Percentiles rank a stretch among this genome's conserved stretches.
Evolutionary conservation across 2,329 filamentous ascomycete species (phyloP).

Genomic region (Fusarium austroafricanum): DNA sequence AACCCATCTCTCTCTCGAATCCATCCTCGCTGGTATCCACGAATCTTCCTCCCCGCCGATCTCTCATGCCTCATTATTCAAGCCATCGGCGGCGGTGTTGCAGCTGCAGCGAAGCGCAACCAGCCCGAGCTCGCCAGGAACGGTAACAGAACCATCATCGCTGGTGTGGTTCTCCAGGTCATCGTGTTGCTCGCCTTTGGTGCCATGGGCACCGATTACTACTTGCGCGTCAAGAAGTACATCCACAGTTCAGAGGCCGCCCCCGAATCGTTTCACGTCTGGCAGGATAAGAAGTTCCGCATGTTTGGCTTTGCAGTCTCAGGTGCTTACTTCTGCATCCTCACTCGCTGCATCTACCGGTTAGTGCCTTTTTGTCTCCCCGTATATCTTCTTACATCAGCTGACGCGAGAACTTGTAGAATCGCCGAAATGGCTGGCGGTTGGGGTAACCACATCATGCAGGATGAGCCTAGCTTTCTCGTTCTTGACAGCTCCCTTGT

Average conservation of each 20-base stretch:
- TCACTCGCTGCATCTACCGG: slow-evolving; percentile 67
- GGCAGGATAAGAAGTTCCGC: slow-evolving; percentile 57
- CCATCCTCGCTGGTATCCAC: slow-evolving; percentile 63
- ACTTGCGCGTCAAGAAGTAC: slow-evolving; percentile 55
- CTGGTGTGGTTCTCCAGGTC: slow-evolving; percentile 66
- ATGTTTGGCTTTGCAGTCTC: slow-evolving; percentile 58
- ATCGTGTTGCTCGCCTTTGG: slow-evolving; percentile 62
- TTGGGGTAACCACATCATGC: slow-evolving; percentile 73
- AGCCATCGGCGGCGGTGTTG: slow-evolving; percentile 67
- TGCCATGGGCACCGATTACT: slow-evolving; percentile 58
- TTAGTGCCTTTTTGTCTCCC: slow-evolving; percentile 45
- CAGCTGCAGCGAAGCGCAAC: slow-evolving; percentile 58
- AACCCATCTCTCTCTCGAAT: slow-evolving; percentile 63
- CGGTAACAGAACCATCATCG: slow-evolving; percentile 65
- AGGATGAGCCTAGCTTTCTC: slow-evolving; percentile 69
- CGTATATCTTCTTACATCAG: neutral
- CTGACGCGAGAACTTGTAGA: slow-evolving; percentile 49
- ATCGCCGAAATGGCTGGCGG: slow-evolving; percentile 73
- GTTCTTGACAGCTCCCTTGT: slow-evolving; percentile 66
- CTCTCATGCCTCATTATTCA: slow-evolving; percentile 69
- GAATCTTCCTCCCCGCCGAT: slow-evolving; percentile 70
- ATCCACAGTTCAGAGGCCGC: slow-evolving; percentile 49
- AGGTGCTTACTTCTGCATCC: slow-evolving; percentile 58
- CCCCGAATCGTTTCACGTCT: slow-evolving; percentile 52
- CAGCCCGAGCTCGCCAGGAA: slow-evolving; percentile 55